Base-by-base conservation (phyloP, 495 filamentous ascomycete species). In the Neurospora hispaniola region DNA sequence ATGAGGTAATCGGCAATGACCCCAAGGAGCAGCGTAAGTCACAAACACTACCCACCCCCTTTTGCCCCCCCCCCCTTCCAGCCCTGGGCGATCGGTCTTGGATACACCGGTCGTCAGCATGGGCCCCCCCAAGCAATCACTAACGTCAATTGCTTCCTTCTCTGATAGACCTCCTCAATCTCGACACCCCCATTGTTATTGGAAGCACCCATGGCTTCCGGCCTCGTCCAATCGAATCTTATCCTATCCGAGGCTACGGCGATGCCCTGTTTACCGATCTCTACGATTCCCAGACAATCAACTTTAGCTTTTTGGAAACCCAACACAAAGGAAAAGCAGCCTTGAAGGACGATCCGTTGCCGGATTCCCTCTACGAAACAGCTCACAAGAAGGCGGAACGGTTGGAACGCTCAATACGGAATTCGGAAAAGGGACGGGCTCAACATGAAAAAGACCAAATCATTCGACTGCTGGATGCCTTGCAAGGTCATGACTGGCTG, bases 401-500 rank as follows among this genome's bases (percentile, higher is more conserved):
- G n/a, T 86, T 92, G 76, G 96, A 99, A 81, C 97, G 95, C 76
- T 92, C 94, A 40, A 89, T 97, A 23, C 91, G 96, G 42, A 98
- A 98, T 78, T 91, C 95, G 46, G 96, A 98, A 79, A 93, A 92
- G 77, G 94, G 96, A 74, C 89, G 92, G 1, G 93, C 95, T 3
- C 92, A 95, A 81, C 94, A 98, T 85, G 94, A 98, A 78, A 93
- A 94, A 75, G 90, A 93, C 70, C 91, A 94, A 76, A 88, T 98
- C 44, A 92, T 96, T 71, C 88, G 94, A 9, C 84, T 97, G 44
- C 87, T 98, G 44, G 93, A 96, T 68, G 93, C 93, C 46, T 86
- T 99, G 5, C 90, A 92, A 78, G 90, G 94, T n/a, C 91, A 89
- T 44, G 96, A 98, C 78, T 99, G 96, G 96, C 84, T 98, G 72